Conservation (phyloP, 2,329 filamentous ascomycete genomes). For the Nannizzia gypsea region DNA sequence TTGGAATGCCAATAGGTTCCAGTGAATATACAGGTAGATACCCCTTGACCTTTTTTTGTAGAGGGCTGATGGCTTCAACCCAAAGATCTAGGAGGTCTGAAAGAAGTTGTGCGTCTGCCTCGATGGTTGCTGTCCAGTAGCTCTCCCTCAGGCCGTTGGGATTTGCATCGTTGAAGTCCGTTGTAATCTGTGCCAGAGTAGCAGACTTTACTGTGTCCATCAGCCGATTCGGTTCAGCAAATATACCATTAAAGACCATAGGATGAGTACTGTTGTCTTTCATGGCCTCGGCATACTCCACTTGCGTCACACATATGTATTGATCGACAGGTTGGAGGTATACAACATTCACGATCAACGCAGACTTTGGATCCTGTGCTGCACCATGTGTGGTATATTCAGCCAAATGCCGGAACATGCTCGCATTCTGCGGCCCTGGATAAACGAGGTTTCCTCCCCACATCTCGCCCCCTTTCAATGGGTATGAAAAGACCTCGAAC, state of each 20-base stretch:
- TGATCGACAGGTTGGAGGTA: slow-evolving; percentile 19
- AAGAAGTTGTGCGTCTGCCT: slow-evolving; percentile 7
- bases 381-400: slow-evolving; percentile 11
- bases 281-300: slow-evolving; percentile 30
- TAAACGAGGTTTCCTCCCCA: slow-evolving; percentile 30
- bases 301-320: slow-evolving; percentile 22
- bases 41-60: background rate
- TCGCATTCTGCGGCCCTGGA: slow-evolving; percentile 18
- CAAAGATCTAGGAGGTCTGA: slow-evolving; percentile 6
- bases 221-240: slow-evolving; percentile 17
- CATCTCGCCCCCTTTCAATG: slow-evolving; percentile 23
- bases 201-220: slow-evolving; percentile 25
- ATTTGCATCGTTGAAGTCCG: background rate
- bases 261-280: background rate
- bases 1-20: background rate
- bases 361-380: slow-evolving; percentile 25
- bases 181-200: slow-evolving; percentile 1
- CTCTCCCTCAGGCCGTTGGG: slow-evolving; percentile 8
- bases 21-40: background rate
- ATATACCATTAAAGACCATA: slow-evolving; percentile 19
- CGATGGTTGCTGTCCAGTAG: slow-evolving; percentile 5
- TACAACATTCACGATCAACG: slow-evolving; percentile 22
- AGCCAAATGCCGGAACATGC: background rate
- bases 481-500: slow-evolving; percentile 30
- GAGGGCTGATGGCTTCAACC: slow-evolving; percentile 5